A percentile compares a stretch with the other conserved stretches of the same genome.
Conservation (phyloP, 2,329 filamentous ascomycete species). For the Gliomastix tumulicola region DNA sequence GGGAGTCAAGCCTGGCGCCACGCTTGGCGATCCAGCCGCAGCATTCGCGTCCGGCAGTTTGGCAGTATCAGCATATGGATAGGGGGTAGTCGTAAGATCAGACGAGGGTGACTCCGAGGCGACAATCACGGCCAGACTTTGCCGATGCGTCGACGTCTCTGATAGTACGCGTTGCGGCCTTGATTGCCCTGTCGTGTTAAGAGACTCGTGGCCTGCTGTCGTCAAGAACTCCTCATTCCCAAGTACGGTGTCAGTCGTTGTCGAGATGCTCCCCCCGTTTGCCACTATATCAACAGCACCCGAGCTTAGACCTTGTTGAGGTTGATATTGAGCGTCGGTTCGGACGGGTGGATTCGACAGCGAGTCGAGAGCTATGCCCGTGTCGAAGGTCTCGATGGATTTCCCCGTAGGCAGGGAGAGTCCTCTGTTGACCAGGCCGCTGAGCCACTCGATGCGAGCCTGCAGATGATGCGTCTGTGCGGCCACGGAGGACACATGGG, state of each 20-base stretch:
- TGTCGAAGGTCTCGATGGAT: conserved; percentile 5
- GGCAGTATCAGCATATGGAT: no score
- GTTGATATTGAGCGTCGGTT: no score
- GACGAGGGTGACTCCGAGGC: not conserved
- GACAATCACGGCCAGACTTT: not conserved
- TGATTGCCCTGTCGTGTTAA: no score
- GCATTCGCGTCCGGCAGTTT: not conserved
- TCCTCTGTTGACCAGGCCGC: conserved; percentile 24
- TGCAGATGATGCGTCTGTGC: conserved; percentile 27
- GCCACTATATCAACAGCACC: not conserved
- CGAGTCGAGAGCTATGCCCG: not conserved
- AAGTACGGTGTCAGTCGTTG: no score
- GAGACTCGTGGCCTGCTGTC: not conserved
- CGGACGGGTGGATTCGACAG: not conserved
- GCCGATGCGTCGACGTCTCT: no score
- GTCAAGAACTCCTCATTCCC: no score
- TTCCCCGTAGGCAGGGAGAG: conserved; percentile 7
- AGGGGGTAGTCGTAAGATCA: no score
- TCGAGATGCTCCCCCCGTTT: not conserved
- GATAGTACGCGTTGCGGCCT: no score
- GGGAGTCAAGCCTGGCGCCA: not conserved
- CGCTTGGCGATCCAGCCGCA: no score
- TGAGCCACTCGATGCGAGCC: conserved; percentile 32
- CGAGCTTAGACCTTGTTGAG: no score
- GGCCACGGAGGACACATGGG: conserved; percentile 14